A percentile compares a stretch with the other conserved stretches of the same genome.
Conservation (phyloP, 257 asterid species). For the Solanum sejunctum region DNA sequence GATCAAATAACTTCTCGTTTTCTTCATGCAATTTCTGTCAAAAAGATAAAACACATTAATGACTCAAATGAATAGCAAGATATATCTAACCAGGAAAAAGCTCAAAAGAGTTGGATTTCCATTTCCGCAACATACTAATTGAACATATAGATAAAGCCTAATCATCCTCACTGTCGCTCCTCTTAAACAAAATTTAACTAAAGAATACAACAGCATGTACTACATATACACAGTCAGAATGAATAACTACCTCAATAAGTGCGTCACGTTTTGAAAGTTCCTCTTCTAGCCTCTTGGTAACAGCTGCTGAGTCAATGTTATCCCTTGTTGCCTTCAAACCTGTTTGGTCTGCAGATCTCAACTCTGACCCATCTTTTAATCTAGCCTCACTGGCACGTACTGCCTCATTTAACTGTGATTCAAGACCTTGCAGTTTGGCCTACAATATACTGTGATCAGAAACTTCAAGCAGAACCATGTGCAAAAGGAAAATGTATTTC, state of each 20-base stretch:
- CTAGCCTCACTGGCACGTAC: slow-evolving; percentile 34
- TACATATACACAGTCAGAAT: neutral
- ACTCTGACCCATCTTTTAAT: slow-evolving; percentile 32
- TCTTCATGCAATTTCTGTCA: slow-evolving; percentile 93
- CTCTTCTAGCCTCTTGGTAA: slow-evolving; percentile 86
- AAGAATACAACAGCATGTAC: neutral
- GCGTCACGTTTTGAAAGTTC: slow-evolving; percentile 93
- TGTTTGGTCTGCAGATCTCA: slow-evolving; percentile 31
- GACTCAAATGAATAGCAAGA: neutral
- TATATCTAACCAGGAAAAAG: neutral
- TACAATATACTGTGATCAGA: slow-evolving; percentile 6
- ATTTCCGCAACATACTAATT: neutral
- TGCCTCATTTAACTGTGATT: slow-evolving; percentile 63
- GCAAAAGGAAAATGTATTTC: neutral
- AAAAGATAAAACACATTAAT: neutral
- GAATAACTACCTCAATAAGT: slow-evolving; percentile 72
- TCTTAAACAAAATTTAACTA: neutral
- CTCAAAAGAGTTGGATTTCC: neutral
- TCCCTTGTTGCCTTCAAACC: slow-evolving; percentile 32
- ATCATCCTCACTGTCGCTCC: neutral
- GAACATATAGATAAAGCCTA: neutral
- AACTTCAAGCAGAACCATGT: neutral
- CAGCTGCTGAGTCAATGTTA: slow-evolving; percentile 62
- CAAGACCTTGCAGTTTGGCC: slow-evolving; percentile 66
- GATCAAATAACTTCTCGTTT: slow-evolving; percentile 90